Base-by-base conservation (phyloP, 352 stramenopile species). In the Stephanocyclus meneghinianus region DNA sequence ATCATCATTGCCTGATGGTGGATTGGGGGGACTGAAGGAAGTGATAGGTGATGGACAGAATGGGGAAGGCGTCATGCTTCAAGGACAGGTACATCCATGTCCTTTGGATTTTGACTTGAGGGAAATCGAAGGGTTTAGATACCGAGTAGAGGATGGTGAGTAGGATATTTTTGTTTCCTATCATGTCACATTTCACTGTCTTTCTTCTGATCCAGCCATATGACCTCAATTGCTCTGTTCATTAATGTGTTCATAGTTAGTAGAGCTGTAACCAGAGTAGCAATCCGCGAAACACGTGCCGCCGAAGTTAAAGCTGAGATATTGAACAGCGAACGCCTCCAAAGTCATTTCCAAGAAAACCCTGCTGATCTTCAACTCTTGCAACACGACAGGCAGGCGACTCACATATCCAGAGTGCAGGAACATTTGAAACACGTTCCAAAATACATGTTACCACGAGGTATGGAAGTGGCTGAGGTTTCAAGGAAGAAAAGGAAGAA, bases 221-320 rank as follows among this genome's bases (percentile, higher is more conserved):
- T 13, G 29, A 35, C 21, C n/a, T n/a, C 26, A 44, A 35, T n/a
- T 44, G 35, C 6, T 55, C 26, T 53, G 26, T 59, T 42, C 16
- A 30, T 56, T 35, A 18, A 30, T 6, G 9, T 7, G 40, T 59
- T 10, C 7, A 32, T 61, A 82, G 96, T 99, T 40, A 91, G 94
- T 50, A 93, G 96, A 51, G 95, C 95, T 16, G 96, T 99, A 35
- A 99, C 97, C 4, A 90, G 91, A 60, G 93, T 96, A 7, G 93
- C 95, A 5, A 93, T 99, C n/a, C 91, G 94, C 16, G 97, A 99
- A 80, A 83, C 89, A 11, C 94, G 98, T 76, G 91, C 97, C 15
- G 93, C 94, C 6, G 97, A 99, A 78, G 87, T 99, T 3, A 97
- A 97, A 87, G 96, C 97, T 47, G 97, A 99, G 83, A 98, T 99